These are phyloP conservation scores for Zanthoxylum bungeanum DNA, from an alignment of 345 rosid species.

Conservation along the genomic window DNA sequence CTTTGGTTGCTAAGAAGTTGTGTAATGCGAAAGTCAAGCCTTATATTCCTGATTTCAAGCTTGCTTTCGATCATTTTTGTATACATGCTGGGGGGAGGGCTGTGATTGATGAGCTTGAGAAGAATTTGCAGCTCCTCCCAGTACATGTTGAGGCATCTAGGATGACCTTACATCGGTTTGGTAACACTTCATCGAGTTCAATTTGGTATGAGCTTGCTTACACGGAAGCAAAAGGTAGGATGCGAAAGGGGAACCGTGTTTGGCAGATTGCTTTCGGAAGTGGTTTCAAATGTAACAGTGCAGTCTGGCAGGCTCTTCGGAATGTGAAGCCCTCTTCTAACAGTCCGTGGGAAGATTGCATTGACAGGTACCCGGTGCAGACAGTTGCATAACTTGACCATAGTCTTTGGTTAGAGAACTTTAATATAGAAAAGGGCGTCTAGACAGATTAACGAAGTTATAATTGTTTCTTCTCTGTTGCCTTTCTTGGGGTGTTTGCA, in stretches of 20 bases:
- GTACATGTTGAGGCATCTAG: constrained; percentile 76
- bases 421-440: constrained; percentile 6
- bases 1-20: constrained; percentile 59
- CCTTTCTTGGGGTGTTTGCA: constrained; percentile 3
- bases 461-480: not conserved
- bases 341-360: constrained; percentile 78
- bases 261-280: constrained; percentile 96
- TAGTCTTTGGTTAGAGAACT: constrained; percentile 7
- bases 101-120: constrained; percentile 93
- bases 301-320: constrained; percentile 67
- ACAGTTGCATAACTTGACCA: constrained; percentile 27
- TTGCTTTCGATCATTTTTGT: constrained; percentile 88
- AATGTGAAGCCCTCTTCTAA: constrained; percentile 49
- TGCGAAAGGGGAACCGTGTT: constrained; percentile 71
- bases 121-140: constrained; percentile 77
- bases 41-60: constrained; percentile 91
- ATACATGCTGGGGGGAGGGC: constrained; percentile 91
- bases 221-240: constrained; percentile 75
- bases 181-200: constrained; percentile 90
- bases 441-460: constrained; percentile 10
- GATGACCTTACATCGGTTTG: constrained; percentile 85
- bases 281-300: constrained; percentile 93
- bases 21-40: constrained; percentile 68
- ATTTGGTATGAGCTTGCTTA: constrained; percentile 93
- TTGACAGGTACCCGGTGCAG: constrained; percentile 71